A percentile compares a stretch with the other conserved stretches of the same genome.
Conservation (phyloP, 768 basidiomycete species). For the Boletellus sp. region DNA sequence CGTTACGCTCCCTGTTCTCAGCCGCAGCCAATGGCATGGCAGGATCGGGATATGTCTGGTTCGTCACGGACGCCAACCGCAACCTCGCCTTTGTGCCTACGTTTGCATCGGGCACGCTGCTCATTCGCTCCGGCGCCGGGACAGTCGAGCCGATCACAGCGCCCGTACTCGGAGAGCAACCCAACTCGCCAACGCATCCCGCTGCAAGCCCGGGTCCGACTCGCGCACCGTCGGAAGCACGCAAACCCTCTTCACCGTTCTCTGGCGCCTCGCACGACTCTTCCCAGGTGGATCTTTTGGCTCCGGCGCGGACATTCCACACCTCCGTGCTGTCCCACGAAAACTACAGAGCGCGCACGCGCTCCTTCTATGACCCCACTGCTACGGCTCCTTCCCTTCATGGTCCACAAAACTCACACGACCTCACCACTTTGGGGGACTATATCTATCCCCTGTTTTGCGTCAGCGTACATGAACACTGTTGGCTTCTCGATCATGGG, state of each 20-base stretch:
- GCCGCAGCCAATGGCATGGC: conserved; percentile 77
- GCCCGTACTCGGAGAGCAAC: conserved; percentile 31
- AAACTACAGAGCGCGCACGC: conserved; percentile 12
- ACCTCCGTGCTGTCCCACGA: conserved; percentile 12
- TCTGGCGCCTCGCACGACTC: conserved; percentile 39
- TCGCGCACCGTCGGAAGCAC: conserved; percentile 23
- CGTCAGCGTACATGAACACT: conserved; percentile 77
- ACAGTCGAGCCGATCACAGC: conserved; percentile 23
- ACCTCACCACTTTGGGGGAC: conserved; percentile 41
- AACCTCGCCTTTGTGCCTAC: conserved; percentile 77
- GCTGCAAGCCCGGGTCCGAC: conserved; percentile 9
- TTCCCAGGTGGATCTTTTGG: conserved; percentile 28
- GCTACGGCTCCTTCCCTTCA: not conserved
- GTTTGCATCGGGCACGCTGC: conserved; percentile 83
- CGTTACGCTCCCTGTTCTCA: conserved; percentile 72
- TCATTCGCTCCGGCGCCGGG: conserved; percentile 59
- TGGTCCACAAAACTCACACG: conserved; percentile 17
- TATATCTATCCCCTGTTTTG: conserved; percentile 73
- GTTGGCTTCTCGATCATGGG: conserved; percentile 86
- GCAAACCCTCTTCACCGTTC: conserved; percentile 36
- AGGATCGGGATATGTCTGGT: conserved; percentile 82
- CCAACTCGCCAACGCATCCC: not conserved
- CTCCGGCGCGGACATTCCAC: conserved; percentile 31
- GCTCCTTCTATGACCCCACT: conserved; percentile 28
- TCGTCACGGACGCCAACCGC: conserved; percentile 66